A percentile compares a stretch with the other conserved stretches of the same genome.
Conservation (phyloP, 2,329 filamentous ascomycete genomes). For the Claviceps capensis region DNA sequence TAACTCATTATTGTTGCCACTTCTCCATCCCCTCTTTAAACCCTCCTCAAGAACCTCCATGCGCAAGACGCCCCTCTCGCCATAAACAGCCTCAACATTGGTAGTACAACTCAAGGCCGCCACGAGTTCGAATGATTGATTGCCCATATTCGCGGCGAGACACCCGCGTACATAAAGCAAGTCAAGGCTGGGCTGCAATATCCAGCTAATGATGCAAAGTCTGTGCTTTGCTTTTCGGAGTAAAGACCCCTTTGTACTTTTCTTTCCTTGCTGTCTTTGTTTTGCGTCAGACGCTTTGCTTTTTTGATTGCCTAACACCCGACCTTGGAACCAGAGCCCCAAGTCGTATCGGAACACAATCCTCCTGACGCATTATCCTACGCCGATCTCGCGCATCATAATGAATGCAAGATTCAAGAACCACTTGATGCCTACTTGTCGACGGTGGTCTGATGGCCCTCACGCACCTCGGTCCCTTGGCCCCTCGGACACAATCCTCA, state of each 20-base stretch:
- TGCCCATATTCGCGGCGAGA: conserved; percentile 64
- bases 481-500: conserved; percentile 27
- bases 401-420: too few relatives aligned
- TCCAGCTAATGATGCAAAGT: not conserved
- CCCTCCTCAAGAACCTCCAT: too few relatives aligned
- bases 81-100: conserved; percentile 70
- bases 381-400: too few relatives aligned
- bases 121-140: conserved; percentile 57
- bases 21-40: too few relatives aligned
- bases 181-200: conserved; percentile 39
- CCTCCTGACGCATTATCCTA: too few relatives aligned
- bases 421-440: too few relatives aligned
- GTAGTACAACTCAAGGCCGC: conserved; percentile 36
- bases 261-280: not conserved
- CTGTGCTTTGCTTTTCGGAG: not conserved
- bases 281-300: not conserved
- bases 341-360: too few relatives aligned
- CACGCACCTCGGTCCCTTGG: conserved; percentile 13
- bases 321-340: too few relatives aligned
- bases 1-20: too few relatives aligned
- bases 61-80: conserved; percentile 42
- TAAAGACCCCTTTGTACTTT: not conserved
- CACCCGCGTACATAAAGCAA: conserved; percentile 66
- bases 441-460: not conserved
- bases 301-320: not conserved